phyloP scores from a whole-genome alignment of 768 basidiomycete species.

The Favolaschia claudopus region DNA sequence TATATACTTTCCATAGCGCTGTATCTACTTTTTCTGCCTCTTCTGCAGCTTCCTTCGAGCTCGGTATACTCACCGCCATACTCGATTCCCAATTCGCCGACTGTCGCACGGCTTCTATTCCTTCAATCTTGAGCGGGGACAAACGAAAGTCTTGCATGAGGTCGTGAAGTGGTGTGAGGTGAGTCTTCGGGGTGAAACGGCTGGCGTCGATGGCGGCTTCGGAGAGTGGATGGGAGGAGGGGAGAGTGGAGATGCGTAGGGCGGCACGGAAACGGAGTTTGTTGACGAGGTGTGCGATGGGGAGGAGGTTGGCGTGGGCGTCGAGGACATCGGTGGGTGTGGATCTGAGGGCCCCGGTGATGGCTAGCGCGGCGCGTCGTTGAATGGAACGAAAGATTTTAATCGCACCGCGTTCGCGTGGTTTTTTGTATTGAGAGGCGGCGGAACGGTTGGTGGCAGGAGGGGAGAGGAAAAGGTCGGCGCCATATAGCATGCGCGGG shows the following conservation, averaged over 20 bases:
- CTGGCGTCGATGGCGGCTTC: not conserved
- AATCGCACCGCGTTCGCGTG: not conserved
- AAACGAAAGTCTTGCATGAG: not conserved
- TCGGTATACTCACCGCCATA: not conserved
- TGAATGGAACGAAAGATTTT: conserved; percentile 16
- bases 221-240: not conserved
- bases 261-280: not conserved
- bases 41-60: conserved; percentile 12
- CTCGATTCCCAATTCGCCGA: not conserved
- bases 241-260: not conserved
- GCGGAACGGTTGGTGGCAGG: not conserved
- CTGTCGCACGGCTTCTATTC: not conserved
- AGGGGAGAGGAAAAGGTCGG: conserved; percentile 24
- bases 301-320: conserved; percentile 14
- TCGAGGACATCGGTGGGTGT: conserved; percentile 22
- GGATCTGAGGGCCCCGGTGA: conserved; percentile 25
- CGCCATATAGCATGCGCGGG: conserved; percentile 33
- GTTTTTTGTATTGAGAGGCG: too few species aligned
- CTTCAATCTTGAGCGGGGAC: not conserved
- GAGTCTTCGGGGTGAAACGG: not conserved
- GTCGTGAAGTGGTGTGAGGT: not conserved
- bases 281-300: not conserved
- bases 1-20: conserved; percentile 11
- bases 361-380: conserved; percentile 16
- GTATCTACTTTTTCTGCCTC: not conserved